A percentile compares a stretch with the other conserved stretches of the same genome.
These are phyloP conservation scores for Malassezia sympodialis DNA, from an alignment of 1,284 basidiomycete genomes.

Conservation along the genomic window DNA sequence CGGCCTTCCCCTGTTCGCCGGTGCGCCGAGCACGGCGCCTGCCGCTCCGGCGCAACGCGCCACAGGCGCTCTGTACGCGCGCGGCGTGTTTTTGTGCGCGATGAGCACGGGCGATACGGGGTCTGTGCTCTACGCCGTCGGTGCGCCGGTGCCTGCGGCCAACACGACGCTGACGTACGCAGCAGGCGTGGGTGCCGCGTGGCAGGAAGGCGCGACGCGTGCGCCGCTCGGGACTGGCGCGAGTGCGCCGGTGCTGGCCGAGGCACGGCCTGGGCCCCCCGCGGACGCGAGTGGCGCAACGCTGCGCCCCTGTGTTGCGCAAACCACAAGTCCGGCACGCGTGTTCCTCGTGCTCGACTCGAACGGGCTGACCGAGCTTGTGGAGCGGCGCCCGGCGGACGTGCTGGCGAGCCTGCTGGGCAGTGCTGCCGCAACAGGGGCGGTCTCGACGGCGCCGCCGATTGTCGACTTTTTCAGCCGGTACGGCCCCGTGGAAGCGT, in stretches of 20 bases:
- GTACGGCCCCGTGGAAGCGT: slow-evolving; percentile 55
- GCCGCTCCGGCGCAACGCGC: not conserved
- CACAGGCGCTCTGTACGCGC: slow-evolving; percentile 12
- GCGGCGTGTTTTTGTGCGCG: slow-evolving; percentile 12
- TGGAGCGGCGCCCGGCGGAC: slow-evolving; percentile 74
- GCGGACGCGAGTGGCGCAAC: slow-evolving; percentile 21
- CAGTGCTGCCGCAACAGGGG: slow-evolving; percentile 34
- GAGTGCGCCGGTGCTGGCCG: slow-evolving; percentile 31
- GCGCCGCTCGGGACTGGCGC: slow-evolving; percentile 25
- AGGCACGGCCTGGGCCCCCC: slow-evolving; percentile 7
- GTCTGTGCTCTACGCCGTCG: slow-evolving; percentile 4
- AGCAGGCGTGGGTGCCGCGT: not conserved
- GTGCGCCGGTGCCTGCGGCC: not conserved
- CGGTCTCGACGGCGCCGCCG: slow-evolving; percentile 26
- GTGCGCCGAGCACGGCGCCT: not conserved
- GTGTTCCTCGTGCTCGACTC: slow-evolving; percentile 79
- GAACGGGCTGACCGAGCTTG: slow-evolving; percentile 68
- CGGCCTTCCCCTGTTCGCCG: not conserved
- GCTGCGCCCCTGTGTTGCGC: slow-evolving; percentile 67
- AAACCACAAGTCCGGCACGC: slow-evolving; percentile 62
- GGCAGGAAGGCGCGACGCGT: slow-evolving; percentile 27
- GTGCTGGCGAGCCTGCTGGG: slow-evolving; percentile 55
- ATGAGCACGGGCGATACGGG: not conserved
- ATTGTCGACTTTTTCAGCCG: slow-evolving; percentile 42
- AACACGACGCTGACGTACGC: slow-evolving; percentile 5